Evolutionary conservation across 2,329 filamentous ascomycete species (phyloP), one percentile per base, ranked within the genome.

Genomic region (Aspergillus arachidicola): DNA sequence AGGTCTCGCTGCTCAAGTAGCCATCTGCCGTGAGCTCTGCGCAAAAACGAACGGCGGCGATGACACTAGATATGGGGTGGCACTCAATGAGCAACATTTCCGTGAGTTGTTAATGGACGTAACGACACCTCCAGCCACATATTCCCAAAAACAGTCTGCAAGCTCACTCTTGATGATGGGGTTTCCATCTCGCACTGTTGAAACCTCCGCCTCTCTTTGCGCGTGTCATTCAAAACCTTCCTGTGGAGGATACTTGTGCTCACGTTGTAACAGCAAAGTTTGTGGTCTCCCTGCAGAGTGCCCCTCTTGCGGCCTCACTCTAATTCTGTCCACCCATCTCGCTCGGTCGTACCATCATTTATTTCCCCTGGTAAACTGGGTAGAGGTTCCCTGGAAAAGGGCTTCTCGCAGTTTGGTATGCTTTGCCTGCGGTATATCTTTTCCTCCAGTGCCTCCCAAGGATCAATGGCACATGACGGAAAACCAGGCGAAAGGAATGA

Each of bases 291-390:
- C 95, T 0, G 89, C 93, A 41, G 94, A 96, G 74, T 99, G 95
- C 74, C 94, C 95, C 0, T 89, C 90, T 30, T 99, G 95, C 78
- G 89, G 92, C 19, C 86, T 99, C 57, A 98, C 94, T 0, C 86
- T 99, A 41, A 96, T 99, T 66, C 85, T 98, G 3, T 97, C 93
- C 1, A 99, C 95, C 0, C 94, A 97, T 80, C 82, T 97, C 63
- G 94, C 93, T 5, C 86, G 93, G n/a, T 95, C 92, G 0, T 97
- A 97, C 73, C 93, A 97, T 76, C 93, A 97, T 75, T 83, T 97
- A 0, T 97, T 97, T 73, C 93, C 94, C 0, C 82, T 99, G 26
- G 86, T 89, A 36, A 97, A 96, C 74, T 99, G 94, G 94, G 84
- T 89, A 11, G 93, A 95, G 73, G 94, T 99, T 0, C 85, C 91